Evolutionary conservation across 108 stramenopile species (phyloP), one percentile per base, ranked within the genome.

Genomic region (Cyclotella distinguenda): DNA sequence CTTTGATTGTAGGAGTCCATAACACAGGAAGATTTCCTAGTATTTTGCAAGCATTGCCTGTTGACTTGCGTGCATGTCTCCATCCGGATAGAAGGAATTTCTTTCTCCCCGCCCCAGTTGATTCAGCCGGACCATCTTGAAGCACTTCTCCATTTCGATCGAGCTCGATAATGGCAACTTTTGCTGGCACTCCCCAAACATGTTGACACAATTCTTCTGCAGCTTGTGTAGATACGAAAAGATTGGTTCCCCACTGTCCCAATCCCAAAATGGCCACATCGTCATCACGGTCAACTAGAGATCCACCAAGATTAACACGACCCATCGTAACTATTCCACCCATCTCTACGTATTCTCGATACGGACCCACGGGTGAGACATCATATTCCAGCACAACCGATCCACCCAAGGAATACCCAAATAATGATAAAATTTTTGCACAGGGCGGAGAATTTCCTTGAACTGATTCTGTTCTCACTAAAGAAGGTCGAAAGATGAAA

Each of bases 1-100:
- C 82, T 44, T 83, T 83, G 48, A 83, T 83, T 26, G 78, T 83
- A 25, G 82, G 82, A 19, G 82, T 83, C 82, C 82, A 83, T 43
- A 68, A 64, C 25, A 83, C 67, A 15, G 82, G 82, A 28, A 83
- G 16, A 44, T 72, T 72, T 5, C 79, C 79, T 26, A 33, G 66
- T 30, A 70, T 54, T 49, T 76, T 25, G 46, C 26, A 23, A 21
- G 15, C 30, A 6, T 35, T 35, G n/a, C 34, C 19, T 33, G 11
- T 45, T 45, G 4, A 61, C 32, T 19, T 55, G 42, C 82, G 50
- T 22, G 78, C 47, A 62, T 76, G 75, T 16, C 46, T 53, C 82
- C 82, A 82, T 28, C 82, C 82, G 21, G 61, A 33, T n/a, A 82
- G 39, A 47, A 22, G 39, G 19, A 82, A 79, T 36, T 44, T 59